These are phyloP conservation scores for Trichocladium uniseriatum DNA, from an alignment of 495 filamentous ascomycete genomes.

Conservation along the genomic window DNA sequence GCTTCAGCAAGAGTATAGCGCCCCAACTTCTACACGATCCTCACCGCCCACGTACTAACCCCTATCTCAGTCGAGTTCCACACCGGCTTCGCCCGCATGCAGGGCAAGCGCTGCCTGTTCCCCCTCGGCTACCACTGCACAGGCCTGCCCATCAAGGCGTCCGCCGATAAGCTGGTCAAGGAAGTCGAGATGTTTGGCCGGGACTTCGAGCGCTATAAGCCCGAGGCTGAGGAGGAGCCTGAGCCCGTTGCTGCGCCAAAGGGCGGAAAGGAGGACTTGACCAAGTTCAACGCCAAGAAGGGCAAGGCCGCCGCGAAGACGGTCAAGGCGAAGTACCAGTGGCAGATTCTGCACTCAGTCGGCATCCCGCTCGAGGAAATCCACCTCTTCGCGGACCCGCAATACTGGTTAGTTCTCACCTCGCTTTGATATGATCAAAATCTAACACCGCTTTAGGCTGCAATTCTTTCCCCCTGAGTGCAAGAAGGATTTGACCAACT, in stretches of 20 bases:
- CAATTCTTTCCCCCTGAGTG: slow-evolving; percentile 78
- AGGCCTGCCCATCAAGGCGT: slow-evolving; percentile 96
- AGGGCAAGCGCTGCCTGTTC: slow-evolving; percentile 77
- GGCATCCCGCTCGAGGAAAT: slow-evolving; percentile 77
- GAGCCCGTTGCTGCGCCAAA: slow-evolving; percentile 21
- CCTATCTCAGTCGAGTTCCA: slow-evolving; percentile 73
- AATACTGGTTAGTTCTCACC: slow-evolving; percentile 53
- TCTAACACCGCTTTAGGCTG: slow-evolving; percentile 52
- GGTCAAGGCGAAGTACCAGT: slow-evolving; percentile 65
- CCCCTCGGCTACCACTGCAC: slow-evolving; percentile 94
- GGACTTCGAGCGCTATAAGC: slow-evolving; percentile 71
- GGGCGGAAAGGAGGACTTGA: slow-evolving; percentile 56
- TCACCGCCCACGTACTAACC: slow-evolving; percentile 36
- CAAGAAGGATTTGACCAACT: slow-evolving; percentile 67
- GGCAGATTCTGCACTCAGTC: slow-evolving; percentile 55
- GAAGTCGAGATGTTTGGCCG: slow-evolving; percentile 85
- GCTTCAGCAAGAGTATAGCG: slow-evolving; percentile 78
- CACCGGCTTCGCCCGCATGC: slow-evolving; percentile 74
- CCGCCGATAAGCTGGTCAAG: slow-evolving; percentile 84
- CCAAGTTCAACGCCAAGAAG: slow-evolving; percentile 90
- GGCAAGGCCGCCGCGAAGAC: slow-evolving; percentile 87
- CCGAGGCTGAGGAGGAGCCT: slow-evolving; percentile 38
- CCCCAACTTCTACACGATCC: slow-evolving; percentile 44
- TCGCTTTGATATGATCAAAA: no score
- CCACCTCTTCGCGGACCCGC: slow-evolving; percentile 79